A percentile compares a stretch with the other conserved stretches of the same genome.
phyloP scores from a whole-genome alignment of 495 filamentous ascomycete genomes.

The Talaromyces borbonicus region DNA sequence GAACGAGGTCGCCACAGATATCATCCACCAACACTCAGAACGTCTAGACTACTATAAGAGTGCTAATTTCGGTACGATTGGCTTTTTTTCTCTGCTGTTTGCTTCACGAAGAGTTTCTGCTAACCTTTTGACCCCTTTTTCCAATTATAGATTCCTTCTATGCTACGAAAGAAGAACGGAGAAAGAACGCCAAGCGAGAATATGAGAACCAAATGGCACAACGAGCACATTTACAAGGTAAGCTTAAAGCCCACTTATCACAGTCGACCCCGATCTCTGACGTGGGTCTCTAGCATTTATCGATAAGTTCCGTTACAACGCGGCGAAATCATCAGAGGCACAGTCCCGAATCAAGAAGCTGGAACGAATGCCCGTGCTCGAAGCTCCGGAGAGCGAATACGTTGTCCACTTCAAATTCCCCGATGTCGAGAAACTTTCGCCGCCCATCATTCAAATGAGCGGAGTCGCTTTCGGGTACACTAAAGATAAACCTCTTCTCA shows the following conservation, averaged over 20 bases:
- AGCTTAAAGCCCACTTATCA: background rate
- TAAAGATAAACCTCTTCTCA: constrained; percentile 67
- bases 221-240: constrained; percentile 72
- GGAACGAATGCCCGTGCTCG: constrained; percentile 88
- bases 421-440: constrained; percentile 93
- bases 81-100: background rate
- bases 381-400: constrained; percentile 89
- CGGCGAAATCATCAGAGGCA: constrained; percentile 95
- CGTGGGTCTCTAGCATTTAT: constrained; percentile 76
- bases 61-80: constrained; percentile 67
- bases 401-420: constrained; percentile 96
- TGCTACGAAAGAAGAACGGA: constrained; percentile 90
- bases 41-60: constrained; percentile 98
- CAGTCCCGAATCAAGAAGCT: constrained; percentile 98
- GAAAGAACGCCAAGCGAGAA: constrained; percentile 92
- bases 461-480: constrained; percentile 87
- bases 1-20: constrained; percentile 99
- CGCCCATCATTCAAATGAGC: constrained; percentile 96
- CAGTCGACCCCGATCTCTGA: constrained; percentile 5
- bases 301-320: constrained; percentile 99
- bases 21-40: constrained; percentile 96
- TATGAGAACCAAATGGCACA: constrained; percentile 98
- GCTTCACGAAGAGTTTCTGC: background rate
- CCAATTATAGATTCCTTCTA: constrained; percentile 85
- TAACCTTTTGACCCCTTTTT: constrained; percentile 12